phyloP scores from a whole-genome alignment of 768 basidiomycete species.

The Candolleomyces eurysporus region DNA sequence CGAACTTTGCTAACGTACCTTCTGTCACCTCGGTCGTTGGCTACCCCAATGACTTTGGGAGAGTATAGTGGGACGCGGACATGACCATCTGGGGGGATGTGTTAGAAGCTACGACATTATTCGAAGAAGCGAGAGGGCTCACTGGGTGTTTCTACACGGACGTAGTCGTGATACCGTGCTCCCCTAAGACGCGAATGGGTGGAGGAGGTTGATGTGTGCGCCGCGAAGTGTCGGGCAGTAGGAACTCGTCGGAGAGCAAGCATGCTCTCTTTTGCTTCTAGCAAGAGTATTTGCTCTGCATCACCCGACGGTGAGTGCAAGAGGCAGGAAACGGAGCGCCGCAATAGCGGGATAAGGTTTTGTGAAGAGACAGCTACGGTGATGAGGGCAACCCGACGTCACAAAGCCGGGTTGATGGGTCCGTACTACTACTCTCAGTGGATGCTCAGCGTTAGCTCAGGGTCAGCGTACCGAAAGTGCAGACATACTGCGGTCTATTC shows the following conservation, averaged over 20 bases:
- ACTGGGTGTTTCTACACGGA: constrained; percentile 51
- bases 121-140: constrained; percentile 1
- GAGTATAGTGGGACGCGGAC: constrained; percentile 71
- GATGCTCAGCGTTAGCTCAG: too few relatives aligned
- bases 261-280: not conserved
- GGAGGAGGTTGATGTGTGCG: not conserved
- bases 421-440: too few relatives aligned
- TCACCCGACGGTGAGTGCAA: not conserved
- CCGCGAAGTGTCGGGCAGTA: not conserved
- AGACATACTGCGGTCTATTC: too few relatives aligned
- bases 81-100: constrained; percentile 47
- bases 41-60: constrained; percentile 75
- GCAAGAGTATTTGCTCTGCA: not conserved
- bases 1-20: constrained; percentile 38
- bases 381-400: not conserved
- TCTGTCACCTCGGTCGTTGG: constrained; percentile 73
- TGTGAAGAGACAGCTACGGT: not conserved
- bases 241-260: not conserved
- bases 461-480: too few relatives aligned
- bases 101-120: constrained; percentile 5
- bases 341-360: not conserved
- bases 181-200: constrained; percentile 8
- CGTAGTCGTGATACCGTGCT: constrained; percentile 65
- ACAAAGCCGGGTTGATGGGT: not conserved
- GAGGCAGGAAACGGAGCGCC: not conserved